phyloP scores from a whole-genome alignment of 305 asterid genomes.

The Fraxinus sp. region DNA sequence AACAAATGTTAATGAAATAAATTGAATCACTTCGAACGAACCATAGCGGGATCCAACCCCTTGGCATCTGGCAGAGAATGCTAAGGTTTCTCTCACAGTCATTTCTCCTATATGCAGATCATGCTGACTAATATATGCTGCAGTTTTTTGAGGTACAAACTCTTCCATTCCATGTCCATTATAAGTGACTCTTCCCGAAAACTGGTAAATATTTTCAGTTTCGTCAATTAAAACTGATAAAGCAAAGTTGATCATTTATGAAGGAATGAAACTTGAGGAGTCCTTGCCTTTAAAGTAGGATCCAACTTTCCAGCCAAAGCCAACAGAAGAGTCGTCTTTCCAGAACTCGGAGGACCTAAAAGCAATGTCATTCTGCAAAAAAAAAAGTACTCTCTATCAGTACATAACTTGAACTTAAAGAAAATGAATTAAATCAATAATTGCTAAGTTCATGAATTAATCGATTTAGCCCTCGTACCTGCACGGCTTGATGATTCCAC shows the following conservation, averaged over 20 bases:
- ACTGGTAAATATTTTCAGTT: slow-evolving; percentile 28
- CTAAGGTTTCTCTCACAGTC: slow-evolving; percentile 85
- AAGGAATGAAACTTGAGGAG: not conserved
- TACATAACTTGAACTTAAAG: not conserved
- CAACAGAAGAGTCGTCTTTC: slow-evolving; percentile 58
- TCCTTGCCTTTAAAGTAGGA: slow-evolving; percentile 48
- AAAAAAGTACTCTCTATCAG: not conserved
- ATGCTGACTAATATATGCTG: slow-evolving; percentile 75
- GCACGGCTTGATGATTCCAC: slow-evolving; percentile 68
- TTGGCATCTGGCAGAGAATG: slow-evolving; percentile 82
- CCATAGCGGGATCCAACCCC: slow-evolving; percentile 85
- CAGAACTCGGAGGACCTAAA: slow-evolving; percentile 73
- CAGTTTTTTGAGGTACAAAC: slow-evolving; percentile 70
- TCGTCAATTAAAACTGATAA: not conserved
- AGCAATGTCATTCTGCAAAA: slow-evolving; percentile 55
- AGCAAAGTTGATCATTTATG: not conserved
- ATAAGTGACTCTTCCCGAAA: slow-evolving; percentile 60
- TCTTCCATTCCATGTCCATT: slow-evolving; percentile 76
- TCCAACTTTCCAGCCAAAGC: slow-evolving; percentile 87
- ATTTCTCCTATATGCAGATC: slow-evolving; percentile 76
- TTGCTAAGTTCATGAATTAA: not conserved
- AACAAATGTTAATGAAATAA: not conserved
- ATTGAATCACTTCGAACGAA: slow-evolving; percentile 30
- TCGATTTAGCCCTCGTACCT: slow-evolving; percentile 28
- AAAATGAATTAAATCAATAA: not conserved